Percentiles rank a stretch among this genome's conserved stretches.
Evolutionary conservation across 139 green algal species (phyloP).

Genomic region (Eudorina sp.): DNA sequence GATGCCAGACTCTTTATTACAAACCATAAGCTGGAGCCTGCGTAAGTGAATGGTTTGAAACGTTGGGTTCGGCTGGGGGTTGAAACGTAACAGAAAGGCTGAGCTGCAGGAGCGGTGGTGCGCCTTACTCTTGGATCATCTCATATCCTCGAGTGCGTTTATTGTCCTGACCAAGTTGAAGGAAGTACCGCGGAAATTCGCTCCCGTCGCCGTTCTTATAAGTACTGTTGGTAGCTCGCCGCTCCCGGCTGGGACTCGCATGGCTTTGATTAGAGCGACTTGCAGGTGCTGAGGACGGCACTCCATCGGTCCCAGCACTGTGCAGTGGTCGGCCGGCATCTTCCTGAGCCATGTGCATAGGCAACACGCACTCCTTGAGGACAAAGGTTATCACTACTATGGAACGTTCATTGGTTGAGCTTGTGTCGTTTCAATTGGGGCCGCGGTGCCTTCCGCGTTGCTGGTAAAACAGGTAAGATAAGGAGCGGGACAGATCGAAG

Average conservation of each 20-base stretch:
- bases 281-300: background rate
- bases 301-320: conserved; percentile 10
- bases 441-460: too few relatives aligned
- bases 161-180: conserved; percentile 22
- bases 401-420: too few relatives aligned
- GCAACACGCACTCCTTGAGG: too few relatives aligned
- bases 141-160: conserved; percentile 24
- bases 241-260: background rate
- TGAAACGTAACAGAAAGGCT: background rate
- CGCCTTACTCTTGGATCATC: conserved; percentile 43
- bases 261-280: background rate
- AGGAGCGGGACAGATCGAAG: too few relatives aligned
- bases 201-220: background rate
- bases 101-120: background rate
- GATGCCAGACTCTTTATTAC: conserved; percentile 30
- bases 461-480: too few relatives aligned
- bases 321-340: conserved; percentile 2
- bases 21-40: conserved; percentile 46
- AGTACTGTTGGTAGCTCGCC: conserved; percentile 11
- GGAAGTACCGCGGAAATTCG: conserved; percentile 28
- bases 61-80: background rate
- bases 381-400: too few relatives aligned
- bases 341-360: conserved; percentile 17
- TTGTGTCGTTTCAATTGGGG: too few relatives aligned
- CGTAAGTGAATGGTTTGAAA: background rate